Evolutionary conservation across 2,329 filamentous ascomycete genomes (phyloP), one percentile per base, ranked within the genome.

Genomic region (Epichloe sylvatica): DNA sequence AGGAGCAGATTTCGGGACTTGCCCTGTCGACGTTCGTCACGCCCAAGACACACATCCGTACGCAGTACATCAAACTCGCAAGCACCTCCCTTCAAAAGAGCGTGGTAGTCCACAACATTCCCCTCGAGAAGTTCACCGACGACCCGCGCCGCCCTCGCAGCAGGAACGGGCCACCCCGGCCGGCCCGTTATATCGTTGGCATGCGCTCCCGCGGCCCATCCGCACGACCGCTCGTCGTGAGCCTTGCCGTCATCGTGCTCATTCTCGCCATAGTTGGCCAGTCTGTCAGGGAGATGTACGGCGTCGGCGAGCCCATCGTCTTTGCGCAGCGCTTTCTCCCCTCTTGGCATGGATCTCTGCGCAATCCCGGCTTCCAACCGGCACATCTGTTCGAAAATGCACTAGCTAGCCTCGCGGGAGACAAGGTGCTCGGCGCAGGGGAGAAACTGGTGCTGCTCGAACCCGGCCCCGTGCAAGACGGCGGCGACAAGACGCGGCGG

Each of bases 1-100:
- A 70, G 3, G 68, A 71, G 38, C 74, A 75, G 54, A 80, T 83
- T 56, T 81, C 80, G 3, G 72, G 72, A 42, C 60, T 83, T 12
- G 68, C 73, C 9, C 79, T 83, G 59, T 80, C 78, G 3, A 67
- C 67, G 49, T 83, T 82, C 62, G 61, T 64, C 21, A 68, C 76
- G 1, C 78, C 76, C n/a, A 70, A 75, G 53, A 69, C 57, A 63
- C 49, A 68, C 68, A 46, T 59, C 38, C 61, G 60, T 13, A 55
- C 59, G 45, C 66, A 65, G 46, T 60, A 52, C 59, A 70, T 94
- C 56, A 86, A 86, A 58, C 77, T 95, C 3, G 89, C 86, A 33
- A 90, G 85, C 44, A 84, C 87, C 39, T 88, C 84, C 45, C 81
- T 94, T 57, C 83, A 81, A 52, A 90, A 89, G 62, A 86, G 81